Percentiles rank a stretch among this genome's conserved stretches.
These are phyloP conservation scores for Corymbia maculata DNA, from an alignment of 345 rosid genomes.

Conservation along the genomic window DNA sequence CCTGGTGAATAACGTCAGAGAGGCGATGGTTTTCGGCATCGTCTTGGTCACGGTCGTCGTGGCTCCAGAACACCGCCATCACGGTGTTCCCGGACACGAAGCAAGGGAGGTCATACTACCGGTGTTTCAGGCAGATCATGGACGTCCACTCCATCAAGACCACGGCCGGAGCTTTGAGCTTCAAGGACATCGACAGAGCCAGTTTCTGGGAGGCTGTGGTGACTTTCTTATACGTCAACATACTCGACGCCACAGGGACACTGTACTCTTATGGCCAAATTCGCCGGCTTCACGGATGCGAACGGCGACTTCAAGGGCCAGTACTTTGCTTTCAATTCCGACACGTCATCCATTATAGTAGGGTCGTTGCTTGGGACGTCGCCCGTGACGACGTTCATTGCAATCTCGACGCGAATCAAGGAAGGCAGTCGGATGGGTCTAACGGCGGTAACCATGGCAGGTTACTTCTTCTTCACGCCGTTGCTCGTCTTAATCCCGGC, in stretches of 20 bases:
- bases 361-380: conserved; percentile 81
- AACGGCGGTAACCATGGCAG: conserved; percentile 68
- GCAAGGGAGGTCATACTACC: conserved; percentile 43
- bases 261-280: conserved; percentile 76
- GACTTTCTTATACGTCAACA: conserved; percentile 72
- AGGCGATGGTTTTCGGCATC: conserved; percentile 80
- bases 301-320: conserved; percentile 67
- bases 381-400: conserved; percentile 69
- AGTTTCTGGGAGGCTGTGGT: conserved; percentile 75
- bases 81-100: conserved; percentile 59
- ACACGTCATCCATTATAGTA: conserved; percentile 64
- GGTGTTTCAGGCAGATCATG: conserved; percentile 65
- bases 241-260: conserved; percentile 74
- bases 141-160: conserved; percentile 50
- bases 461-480: conserved; percentile 73
- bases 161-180: conserved; percentile 75
- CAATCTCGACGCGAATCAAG: conserved; percentile 75
- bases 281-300: conserved; percentile 50
- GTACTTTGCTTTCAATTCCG: conserved; percentile 80
- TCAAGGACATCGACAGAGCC: conserved; percentile 36
- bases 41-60: conserved; percentile 68
- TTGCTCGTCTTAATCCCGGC: conserved; percentile 70
- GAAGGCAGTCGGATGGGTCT: conserved; percentile 84
- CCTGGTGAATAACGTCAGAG: conserved; percentile 56
- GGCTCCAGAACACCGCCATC: conserved; percentile 70